Evolutionary conservation across 257 asterid species (phyloP).

Genomic region (Petrea volubilis): DNA sequence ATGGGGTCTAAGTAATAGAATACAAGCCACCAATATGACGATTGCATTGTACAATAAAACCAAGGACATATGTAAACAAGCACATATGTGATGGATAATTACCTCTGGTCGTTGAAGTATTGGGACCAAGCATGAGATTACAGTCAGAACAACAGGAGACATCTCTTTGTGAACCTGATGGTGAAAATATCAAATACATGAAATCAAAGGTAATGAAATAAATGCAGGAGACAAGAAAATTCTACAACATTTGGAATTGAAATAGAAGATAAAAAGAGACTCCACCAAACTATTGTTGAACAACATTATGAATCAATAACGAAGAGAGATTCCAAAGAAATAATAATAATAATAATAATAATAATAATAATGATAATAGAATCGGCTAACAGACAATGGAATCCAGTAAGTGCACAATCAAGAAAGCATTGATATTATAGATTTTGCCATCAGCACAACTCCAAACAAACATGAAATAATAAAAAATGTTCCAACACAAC

Average conservation of each 20-base stretch:
- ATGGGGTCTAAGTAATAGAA: not conserved
- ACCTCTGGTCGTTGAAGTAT: constrained; percentile 96
- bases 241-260: not conserved
- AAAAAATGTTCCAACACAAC: not conserved
- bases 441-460: not conserved
- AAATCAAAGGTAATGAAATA: constrained; percentile 14
- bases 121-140: constrained; percentile 77
- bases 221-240: not conserved
- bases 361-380: too few relatives aligned
- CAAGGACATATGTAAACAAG: not conserved
- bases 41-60: not conserved
- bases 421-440: not conserved
- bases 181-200: not conserved
- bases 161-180: constrained; percentile 86
- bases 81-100: constrained; percentile 19
- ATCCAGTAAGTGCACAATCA: not conserved
- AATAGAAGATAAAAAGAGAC: not conserved
- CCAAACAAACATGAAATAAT: not conserved
- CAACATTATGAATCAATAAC: constrained; percentile 6
- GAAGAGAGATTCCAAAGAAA: not conserved
- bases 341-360: too few relatives aligned
- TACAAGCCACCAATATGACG: not conserved
- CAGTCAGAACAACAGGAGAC: constrained; percentile 77
- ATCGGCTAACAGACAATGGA: not conserved
- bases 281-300: not conserved